phyloP scores from a whole-genome alignment of 108 stramenopile genomes.

The Fragilaria crotonensis region DNA sequence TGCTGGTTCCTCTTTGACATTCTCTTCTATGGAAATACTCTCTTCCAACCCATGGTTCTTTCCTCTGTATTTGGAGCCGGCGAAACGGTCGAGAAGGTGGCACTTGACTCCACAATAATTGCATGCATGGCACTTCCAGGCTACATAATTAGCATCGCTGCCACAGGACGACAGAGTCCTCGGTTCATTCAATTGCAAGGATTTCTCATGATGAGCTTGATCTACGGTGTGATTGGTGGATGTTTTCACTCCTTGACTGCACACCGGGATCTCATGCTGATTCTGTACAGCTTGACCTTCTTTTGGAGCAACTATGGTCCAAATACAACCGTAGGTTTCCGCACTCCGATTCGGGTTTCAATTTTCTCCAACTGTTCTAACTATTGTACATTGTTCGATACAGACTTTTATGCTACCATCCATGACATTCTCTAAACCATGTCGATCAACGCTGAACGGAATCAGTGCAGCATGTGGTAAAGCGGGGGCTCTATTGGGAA shows the following conservation, averaged over 20 bases:
- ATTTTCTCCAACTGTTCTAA: not conserved
- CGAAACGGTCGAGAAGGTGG: slow-evolving; percentile 21
- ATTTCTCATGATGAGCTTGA: slow-evolving; percentile 38
- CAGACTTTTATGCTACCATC: slow-evolving; percentile 58
- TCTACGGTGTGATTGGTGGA: slow-evolving; percentile 44
- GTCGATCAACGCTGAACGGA: slow-evolving; percentile 58
- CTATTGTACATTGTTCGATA: too few species aligned
- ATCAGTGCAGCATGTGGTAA: slow-evolving; percentile 58
- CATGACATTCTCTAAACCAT: slow-evolving; percentile 46
- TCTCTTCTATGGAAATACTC: slow-evolving; percentile 50
- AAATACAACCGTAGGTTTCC: slow-evolving; percentile 40
- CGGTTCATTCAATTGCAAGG: slow-evolving; percentile 48
- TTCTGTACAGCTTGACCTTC: slow-evolving; percentile 45
- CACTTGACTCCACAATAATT: slow-evolving; percentile 32
- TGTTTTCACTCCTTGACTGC: slow-evolving; percentile 19
- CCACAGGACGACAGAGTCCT: slow-evolving; percentile 45
- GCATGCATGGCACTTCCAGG: slow-evolving; percentile 40
- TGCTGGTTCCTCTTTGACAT: slow-evolving; percentile 69
- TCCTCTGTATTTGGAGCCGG: slow-evolving; percentile 41
- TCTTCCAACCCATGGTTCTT: slow-evolving; percentile 55
- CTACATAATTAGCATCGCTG: slow-evolving; percentile 39
- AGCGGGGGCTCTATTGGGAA: slow-evolving; percentile 44
- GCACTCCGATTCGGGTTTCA: not conserved
- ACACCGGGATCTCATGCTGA: slow-evolving; percentile 23
- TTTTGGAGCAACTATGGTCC: slow-evolving; percentile 64